Percentiles rank a stretch among this genome's conserved stretches.
Evolutionary conservation across 2,329 filamentous ascomycete genomes (phyloP).

Genomic region (Rasamsonia emersonii): DNA sequence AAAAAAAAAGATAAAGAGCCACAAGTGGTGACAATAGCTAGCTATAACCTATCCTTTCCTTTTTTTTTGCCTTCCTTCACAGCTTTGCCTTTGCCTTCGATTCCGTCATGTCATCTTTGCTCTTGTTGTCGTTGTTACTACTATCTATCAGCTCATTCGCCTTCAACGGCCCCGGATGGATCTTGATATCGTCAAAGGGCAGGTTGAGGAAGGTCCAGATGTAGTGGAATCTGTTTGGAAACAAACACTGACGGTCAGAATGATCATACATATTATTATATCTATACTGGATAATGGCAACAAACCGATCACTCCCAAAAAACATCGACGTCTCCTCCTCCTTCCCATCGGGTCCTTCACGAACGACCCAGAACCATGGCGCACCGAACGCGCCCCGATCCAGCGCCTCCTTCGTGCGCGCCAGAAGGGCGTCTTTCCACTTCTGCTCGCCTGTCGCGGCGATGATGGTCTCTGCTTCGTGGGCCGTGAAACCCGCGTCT

Average conservation of each 20-base stretch:
- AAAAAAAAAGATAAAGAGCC: no score
- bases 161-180: slow-evolving; percentile 5
- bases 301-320: slow-evolving; percentile 70
- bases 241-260: background rate
- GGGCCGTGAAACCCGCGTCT: slow-evolving; percentile 35
- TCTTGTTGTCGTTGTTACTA: no score
- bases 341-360: slow-evolving; percentile 32
- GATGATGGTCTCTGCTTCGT: slow-evolving; percentile 50
- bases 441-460: slow-evolving; percentile 42
- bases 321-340: slow-evolving; percentile 57
- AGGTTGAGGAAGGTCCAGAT: slow-evolving; percentile 60
- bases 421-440: slow-evolving; percentile 47
- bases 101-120: no score
- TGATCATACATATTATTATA: background rate
- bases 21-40: no score
- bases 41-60: no score
- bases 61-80: no score
- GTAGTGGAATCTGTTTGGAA: slow-evolving; percentile 30
- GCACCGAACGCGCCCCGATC: slow-evolving; percentile 64
- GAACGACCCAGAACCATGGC: slow-evolving; percentile 65
- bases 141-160: no score
- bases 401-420: slow-evolving; percentile 53
- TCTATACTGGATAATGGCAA: slow-evolving; percentile 16
- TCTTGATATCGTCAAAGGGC: slow-evolving; percentile 23
- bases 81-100: no score